Conservation (phyloP, 2,329 filamentous ascomycete genomes). For the Diaporthe velutina region DNA sequence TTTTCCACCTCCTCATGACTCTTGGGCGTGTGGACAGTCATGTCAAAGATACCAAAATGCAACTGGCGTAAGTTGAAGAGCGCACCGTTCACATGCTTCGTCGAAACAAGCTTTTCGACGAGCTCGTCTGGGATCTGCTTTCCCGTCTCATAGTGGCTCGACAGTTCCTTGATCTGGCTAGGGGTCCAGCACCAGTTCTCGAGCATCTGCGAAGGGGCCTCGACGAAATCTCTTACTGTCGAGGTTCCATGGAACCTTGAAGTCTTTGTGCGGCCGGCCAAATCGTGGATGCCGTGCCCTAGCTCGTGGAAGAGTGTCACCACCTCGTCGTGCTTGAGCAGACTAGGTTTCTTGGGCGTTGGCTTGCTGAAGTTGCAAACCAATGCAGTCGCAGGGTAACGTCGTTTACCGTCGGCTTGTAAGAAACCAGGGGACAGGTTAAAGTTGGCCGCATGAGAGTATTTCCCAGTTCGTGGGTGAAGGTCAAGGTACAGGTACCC, state of each 20-base stretch:
- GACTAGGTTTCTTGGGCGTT: conserved; percentile 79
- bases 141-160: conserved; percentile 78
- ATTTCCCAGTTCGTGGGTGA: conserved; percentile 84
- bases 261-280: conserved; percentile 73
- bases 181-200: conserved; percentile 84
- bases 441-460: conserved; percentile 89
- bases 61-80: conserved; percentile 84
- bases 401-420: conserved; percentile 73
- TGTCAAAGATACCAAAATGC: conserved; percentile 86
- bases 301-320: conserved; percentile 86
- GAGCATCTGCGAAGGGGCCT: conserved; percentile 80
- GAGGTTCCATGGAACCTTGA: conserved; percentile 77
- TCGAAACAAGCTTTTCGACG: conserved; percentile 79
- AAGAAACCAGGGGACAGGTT: conserved; percentile 81
- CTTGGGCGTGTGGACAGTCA: conserved; percentile 80
- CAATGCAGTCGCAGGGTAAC: conserved; percentile 82
- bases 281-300: conserved; percentile 78
- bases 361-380: conserved; percentile 91
- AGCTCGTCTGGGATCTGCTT: conserved; percentile 81
- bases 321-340: conserved; percentile 87
- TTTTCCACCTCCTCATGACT: conserved; percentile 77
- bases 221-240: conserved; percentile 77
- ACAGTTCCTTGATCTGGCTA: conserved; percentile 74
- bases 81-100: conserved; percentile 85
- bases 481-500: conserved; percentile 88